Conservation (phyloP, 805 yeast species). For the Metschnikowia kofuensis region DNA sequence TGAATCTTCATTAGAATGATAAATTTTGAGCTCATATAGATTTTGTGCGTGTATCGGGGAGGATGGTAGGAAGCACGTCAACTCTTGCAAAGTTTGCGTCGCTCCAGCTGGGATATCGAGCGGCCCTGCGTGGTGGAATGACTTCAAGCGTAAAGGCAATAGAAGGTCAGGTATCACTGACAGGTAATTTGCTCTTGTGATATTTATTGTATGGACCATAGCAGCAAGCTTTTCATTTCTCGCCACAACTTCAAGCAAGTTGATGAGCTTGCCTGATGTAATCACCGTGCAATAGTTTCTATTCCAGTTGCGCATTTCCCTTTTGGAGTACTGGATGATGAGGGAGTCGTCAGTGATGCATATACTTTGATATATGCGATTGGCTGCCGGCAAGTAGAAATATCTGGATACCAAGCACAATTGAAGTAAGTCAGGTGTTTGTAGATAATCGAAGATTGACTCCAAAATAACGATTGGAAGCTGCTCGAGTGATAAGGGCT, state of each 20-base stretch:
- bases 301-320: constrained; percentile 20
- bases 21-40: constrained; percentile 9
- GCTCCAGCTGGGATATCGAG: background rate
- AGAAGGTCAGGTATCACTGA: constrained; percentile 3
- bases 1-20: background rate
- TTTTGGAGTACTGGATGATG: constrained; percentile 10
- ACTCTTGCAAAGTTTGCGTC: background rate
- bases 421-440: constrained; percentile 22
- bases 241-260: constrained; percentile 14
- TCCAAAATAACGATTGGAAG: constrained; percentile 21
- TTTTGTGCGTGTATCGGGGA: background rate
- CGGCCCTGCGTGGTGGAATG: constrained; percentile 5
- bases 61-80: constrained; percentile 1
- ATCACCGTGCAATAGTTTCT: constrained; percentile 15
- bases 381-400: constrained; percentile 27
- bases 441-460: constrained; percentile 20
- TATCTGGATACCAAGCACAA: constrained; percentile 20
- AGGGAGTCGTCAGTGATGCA: constrained; percentile 17
- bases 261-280: constrained; percentile 9
- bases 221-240: constrained; percentile 13
- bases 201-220: constrained; percentile 9
- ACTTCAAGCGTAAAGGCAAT: constrained; percentile 1
- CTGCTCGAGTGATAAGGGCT: constrained; percentile 15
- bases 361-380: constrained; percentile 22
- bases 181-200: background rate